Percentiles rank a stretch among this genome's conserved stretches.
These are phyloP conservation scores for Posidonia australis DNA, from an alignment of 106 monocot genomes.

Conservation along the genomic window DNA sequence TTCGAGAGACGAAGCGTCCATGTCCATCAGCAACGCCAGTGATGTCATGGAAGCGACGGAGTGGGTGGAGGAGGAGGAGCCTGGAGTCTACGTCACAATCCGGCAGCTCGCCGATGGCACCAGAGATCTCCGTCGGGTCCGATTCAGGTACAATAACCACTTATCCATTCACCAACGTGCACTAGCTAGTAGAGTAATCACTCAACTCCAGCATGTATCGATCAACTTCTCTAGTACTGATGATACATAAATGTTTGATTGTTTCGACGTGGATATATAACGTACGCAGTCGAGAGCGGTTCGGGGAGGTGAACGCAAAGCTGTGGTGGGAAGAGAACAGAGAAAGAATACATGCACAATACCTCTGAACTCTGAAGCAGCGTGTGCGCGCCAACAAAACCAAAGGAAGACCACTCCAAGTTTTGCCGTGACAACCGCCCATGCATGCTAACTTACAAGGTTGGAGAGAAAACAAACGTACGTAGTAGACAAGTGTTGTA, in stretches of 20 bases:
- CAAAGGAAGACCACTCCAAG: not conserved
- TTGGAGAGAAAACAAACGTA: too few species aligned
- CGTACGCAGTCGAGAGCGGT: conserved; percentile 67
- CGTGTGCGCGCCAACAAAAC: not conserved
- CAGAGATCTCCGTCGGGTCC: conserved; percentile 78
- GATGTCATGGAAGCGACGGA: conserved; percentile 51
- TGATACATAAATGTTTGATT: too few species aligned
- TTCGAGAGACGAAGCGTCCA: conserved; percentile 57
- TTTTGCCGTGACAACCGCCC: not conserved
- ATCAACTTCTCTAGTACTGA: too few species aligned
- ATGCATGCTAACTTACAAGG: too few species aligned
- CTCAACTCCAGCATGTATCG: too few species aligned
- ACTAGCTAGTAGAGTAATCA: too few species aligned
- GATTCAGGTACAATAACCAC: conserved; percentile 83
- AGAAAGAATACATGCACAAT: conserved; percentile 83
- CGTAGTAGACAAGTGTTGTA: too few species aligned
- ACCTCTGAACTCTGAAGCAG: conserved; percentile 24
- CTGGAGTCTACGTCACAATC: conserved; percentile 87
- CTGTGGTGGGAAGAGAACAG: conserved; percentile 95
- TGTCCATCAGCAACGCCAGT: conserved; percentile 68
- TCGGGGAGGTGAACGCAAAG: conserved; percentile 87
- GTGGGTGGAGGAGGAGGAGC: conserved; percentile 97
- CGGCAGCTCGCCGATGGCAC: conserved; percentile 66
- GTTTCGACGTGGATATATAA: too few species aligned
- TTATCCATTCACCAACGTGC: too few species aligned